These are phyloP conservation scores for Conringia planisiliqua DNA, from an alignment of 345 rosid species.

Conservation along the genomic window DNA sequence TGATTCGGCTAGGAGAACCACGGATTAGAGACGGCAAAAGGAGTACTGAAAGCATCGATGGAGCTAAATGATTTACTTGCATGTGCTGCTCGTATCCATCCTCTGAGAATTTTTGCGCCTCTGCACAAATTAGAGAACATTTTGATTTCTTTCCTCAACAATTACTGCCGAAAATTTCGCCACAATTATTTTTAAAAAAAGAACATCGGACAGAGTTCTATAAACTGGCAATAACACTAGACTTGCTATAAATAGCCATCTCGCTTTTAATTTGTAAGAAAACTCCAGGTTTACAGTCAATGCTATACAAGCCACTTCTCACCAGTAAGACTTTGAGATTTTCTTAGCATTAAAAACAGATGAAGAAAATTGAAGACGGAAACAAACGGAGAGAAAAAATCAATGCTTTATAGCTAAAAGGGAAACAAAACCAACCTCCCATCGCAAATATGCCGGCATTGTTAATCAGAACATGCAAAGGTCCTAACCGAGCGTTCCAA, in stretches of 20 bases:
- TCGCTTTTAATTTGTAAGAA: background rate
- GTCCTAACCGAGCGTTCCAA: constrained; percentile 71
- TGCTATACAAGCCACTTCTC: background rate
- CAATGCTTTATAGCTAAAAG: background rate
- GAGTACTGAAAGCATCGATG: constrained; percentile 77
- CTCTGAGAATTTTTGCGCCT: constrained; percentile 83
- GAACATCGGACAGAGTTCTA: background rate
- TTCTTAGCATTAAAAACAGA: background rate
- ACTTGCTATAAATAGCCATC: background rate
- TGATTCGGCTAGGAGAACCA: constrained; percentile 92
- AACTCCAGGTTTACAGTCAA: background rate
- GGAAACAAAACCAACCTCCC: constrained; percentile 30
- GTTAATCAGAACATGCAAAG: constrained; percentile 88
- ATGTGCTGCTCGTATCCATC: constrained; percentile 91
- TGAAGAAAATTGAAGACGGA: background rate
- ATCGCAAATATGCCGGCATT: constrained; percentile 91
- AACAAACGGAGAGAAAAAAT: background rate
- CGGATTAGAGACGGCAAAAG: constrained; percentile 90
- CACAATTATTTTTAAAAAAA: background rate
- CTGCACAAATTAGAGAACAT: constrained; percentile 33
- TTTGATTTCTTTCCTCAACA: background rate
- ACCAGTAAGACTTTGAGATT: background rate
- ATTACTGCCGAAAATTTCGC: background rate
- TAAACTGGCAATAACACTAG: background rate
- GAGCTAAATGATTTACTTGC: constrained; percentile 99